Conservation (phyloP, 208 protist genomes). For the Sergeia podlipaevii region DNA sequence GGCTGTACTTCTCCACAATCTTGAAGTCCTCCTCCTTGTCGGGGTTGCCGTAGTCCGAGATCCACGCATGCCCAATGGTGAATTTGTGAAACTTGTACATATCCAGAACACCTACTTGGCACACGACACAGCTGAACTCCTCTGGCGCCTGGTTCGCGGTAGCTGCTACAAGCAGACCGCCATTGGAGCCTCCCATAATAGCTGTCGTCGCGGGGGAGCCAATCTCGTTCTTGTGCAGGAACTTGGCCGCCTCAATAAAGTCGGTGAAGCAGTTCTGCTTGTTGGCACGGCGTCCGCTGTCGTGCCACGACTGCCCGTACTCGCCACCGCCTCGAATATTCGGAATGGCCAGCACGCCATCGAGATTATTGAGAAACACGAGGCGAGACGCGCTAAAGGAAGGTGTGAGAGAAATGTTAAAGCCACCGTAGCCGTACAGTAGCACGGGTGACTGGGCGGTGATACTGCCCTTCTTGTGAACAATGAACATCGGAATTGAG, state of each 20-base stretch:
- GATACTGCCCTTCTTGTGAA: slow-evolving; percentile 68
- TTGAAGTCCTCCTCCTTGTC: slow-evolving; percentile 92
- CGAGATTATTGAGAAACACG: slow-evolving; percentile 80
- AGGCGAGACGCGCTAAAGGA: slow-evolving; percentile 68
- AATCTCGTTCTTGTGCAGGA: slow-evolving; percentile 68
- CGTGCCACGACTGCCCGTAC: slow-evolving; percentile 94
- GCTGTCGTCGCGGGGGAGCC: slow-evolving; percentile 81
- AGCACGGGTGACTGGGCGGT: slow-evolving; percentile 70
- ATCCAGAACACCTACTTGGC: slow-evolving; percentile 92
- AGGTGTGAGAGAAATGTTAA: slow-evolving; percentile 87
- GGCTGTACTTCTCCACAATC: slow-evolving; percentile 92
- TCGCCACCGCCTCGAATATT: slow-evolving; percentile 96
- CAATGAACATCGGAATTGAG: slow-evolving; percentile 93
- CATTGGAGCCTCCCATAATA: slow-evolving; percentile 94
- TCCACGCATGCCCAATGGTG: slow-evolving; percentile 93
- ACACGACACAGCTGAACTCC: slow-evolving; percentile 77
- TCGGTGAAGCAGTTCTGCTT: slow-evolving; percentile 93
- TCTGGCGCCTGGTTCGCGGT: slow-evolving; percentile 89
- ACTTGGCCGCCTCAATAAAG: slow-evolving; percentile 75
- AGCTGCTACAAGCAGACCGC: slow-evolving; percentile 92
- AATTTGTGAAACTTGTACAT: slow-evolving; percentile 96
- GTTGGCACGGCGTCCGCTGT: slow-evolving; percentile 67
- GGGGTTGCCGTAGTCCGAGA: slow-evolving; percentile 91
- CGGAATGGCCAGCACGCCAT: slow-evolving; percentile 82
- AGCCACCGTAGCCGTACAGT: slow-evolving; percentile 95